Percentiles rank a stretch among this genome's conserved stretches.
phyloP scores from a whole-genome alignment of 179 eudicot species.

The Carnegiea gigantea region DNA sequence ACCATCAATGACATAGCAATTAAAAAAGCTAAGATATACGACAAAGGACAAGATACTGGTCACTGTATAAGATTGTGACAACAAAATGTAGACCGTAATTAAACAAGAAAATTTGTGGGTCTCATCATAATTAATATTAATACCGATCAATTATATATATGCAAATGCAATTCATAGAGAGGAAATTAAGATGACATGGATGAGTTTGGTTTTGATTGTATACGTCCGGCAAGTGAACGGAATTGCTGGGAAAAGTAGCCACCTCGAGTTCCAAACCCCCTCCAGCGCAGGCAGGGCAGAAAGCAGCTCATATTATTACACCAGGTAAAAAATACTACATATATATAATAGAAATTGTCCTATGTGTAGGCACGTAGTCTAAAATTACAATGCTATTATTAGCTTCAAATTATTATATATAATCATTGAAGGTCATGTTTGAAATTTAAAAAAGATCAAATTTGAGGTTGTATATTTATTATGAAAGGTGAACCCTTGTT shows the following conservation, averaged over 20 bases:
- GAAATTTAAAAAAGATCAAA: not conserved
- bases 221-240: conserved; percentile 57
- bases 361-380: not conserved
- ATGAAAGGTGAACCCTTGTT: not conserved
- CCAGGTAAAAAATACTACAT: not conserved
- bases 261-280: conserved; percentile 58
- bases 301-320: conserved; percentile 31
- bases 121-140: not conserved
- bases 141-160: conserved; percentile 3
- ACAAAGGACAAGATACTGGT: too few species aligned
- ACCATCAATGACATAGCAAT: too few species aligned
- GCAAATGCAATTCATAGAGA: not conserved
- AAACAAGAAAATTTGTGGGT: not conserved
- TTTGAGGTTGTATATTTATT: not conserved
- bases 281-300: conserved; percentile 43
- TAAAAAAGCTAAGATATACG: too few species aligned
- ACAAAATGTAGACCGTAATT: too few species aligned
- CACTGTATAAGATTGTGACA: too few species aligned
- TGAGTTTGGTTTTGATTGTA: conserved; percentile 5
- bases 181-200: not conserved
- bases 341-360: not conserved
- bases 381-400: too few species aligned
- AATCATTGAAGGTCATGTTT: too few species aligned
- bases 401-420: not conserved
- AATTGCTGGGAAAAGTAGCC: conserved; percentile 53